Base-by-base conservation (phyloP, 148 eudicot genomes). In the Drosera capensis region DNA sequence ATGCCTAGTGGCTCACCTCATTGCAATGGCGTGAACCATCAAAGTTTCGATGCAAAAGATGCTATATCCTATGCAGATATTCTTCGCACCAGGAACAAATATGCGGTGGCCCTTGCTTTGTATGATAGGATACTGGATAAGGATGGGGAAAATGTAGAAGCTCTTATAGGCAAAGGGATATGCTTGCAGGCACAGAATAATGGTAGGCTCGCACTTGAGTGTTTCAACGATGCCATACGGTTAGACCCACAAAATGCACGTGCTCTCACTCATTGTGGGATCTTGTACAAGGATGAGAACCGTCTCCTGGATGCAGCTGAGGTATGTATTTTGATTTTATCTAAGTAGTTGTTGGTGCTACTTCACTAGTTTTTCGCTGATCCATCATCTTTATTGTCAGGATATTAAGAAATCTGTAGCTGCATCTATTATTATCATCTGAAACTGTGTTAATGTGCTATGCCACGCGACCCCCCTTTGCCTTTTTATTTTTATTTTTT, bases 261-360 rank as follows among this genome's bases (percentile, higher is more conserved):
- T 57, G 99, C 93, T 9, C 85, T 75, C 43, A 90, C 99, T 3
- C 93, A 90, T 57, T 75, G 85, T 67, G 99, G 97, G 30, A 81
- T 90, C 16, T 57, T 90, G 54, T 90, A 72, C 68, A 90, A 90
- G 67, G 99, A 90, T 51, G 99, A 90, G 50, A 78, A 85, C 45
- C 95, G 80, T 37, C 70, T 90, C 45, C 64, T 75, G 26, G 95
- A 84, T 59, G 99, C 99, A 46, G 93, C 99, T 41, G 99, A 90
- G 99, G 95, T 90, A 71, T 47, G 62, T 11, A 16, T 44, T 49
- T 31, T n/a, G n/a, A n/a, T n/a, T n/a, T 21, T 14, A 25, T 20
- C 37, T n/a, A 43, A 40, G 3, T 6, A 41, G 19, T 14, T 15
- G 4, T 14, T 14, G 28, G n/a, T 18, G 14, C 20, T 3, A 41